Base-by-base conservation (phyloP, 257 asterid species). In the Salvia rosmarinus region DNA sequence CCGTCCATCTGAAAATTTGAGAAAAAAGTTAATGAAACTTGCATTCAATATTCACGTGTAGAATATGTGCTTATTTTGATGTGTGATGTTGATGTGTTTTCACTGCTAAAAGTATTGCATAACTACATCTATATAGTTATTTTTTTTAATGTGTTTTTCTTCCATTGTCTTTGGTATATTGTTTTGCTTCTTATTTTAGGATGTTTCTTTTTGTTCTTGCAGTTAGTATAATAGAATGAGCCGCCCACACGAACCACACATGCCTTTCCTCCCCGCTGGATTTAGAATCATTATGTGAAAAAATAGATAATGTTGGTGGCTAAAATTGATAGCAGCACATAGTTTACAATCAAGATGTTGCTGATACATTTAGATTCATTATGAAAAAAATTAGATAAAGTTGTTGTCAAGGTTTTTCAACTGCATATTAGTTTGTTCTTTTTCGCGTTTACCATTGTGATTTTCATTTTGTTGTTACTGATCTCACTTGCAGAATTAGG, bases 201-300 rank as follows among this genome's bases (percentile, higher is more conserved):
- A 30, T 64, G 10, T 61, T 9, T 37, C 30, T 74, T 6, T 32
- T 68, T 63, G 72, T 61, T 59, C 11, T 68, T 77, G 88, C 85
- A 85, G 96, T 74, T 81, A 64, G 66, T 64, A 37, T 17, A 17
- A 56, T 47, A 12, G 78, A 55, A 93, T 93, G 98, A 89, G 90
- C 74, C 85, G 85, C 37, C 78, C 88, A 75, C 95, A 87, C 64
- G 95, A 81, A 61, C 89, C 91, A 8, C 93, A 69, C 78, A 80
- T 83, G 72, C 86, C 86, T 6, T 84, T 81, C 25, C 85, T 89
- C 55, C 83, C 86, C 23, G 85, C 87, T 23, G 97, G 98, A 69
- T 25, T 25, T 25, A 25, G 1, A 25, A 25, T 25, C 30, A 25
- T 25, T 25, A 25, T 25, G 30, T 25, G 30, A 25, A 25, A 25